Base-by-base conservation (phyloP, 495 filamentous ascomycete genomes). In the Physcia stellaris region DNA sequence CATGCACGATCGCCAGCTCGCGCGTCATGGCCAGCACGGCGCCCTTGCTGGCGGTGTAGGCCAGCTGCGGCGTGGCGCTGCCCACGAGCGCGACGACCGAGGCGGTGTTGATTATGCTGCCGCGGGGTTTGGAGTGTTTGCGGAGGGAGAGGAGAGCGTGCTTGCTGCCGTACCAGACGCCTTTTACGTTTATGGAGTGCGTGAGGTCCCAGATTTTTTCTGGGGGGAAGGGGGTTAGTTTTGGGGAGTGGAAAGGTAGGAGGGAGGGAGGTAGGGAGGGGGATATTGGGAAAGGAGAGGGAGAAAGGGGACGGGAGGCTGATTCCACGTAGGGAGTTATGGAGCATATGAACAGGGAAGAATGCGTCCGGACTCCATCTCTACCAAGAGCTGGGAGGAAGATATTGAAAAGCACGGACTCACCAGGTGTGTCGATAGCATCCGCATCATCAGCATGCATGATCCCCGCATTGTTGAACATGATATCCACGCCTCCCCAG, bases 401-500 rank as follows among this genome's bases (percentile, higher is more conserved):
- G n/a, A n/a, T n/a, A n/a, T n/a, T n/a, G n/a, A n/a, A n/a, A n/a
- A n/a, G n/a, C n/a, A n/a, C n/a, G n/a, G n/a, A n/a, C n/a, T n/a
- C n/a, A n/a, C n/a, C n/a, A 11, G 24, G 22, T 1, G 86, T 94
- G 40, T 75, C 66, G 41, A 92, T 61, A 16, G 88, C 84, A 58
- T 94, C 86, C 43, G 73, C 80, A 56, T 98, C 90, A 38, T 80
- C 67, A 22, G 70, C 72, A 57, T 95, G 86, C 90, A 98, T 98
- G 54, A 98, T 98, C 13, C 90, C 90, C 0, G 90, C 90, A 54
- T 98, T 98, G 71, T 98, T 98, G 75, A 94, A 98, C 45, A 98
- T 83, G 48, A 95, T 68, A 56, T 98, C 90, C 0, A 85, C 63
- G n/a, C 90, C 90, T 49, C 86, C 88, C 85, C 83, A 94, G 32